Percentiles rank a stretch among this genome's conserved stretches.
Evolutionary conservation across 208 protist species (phyloP).

Genomic region (Trypanosoma platydactyli): DNA sequence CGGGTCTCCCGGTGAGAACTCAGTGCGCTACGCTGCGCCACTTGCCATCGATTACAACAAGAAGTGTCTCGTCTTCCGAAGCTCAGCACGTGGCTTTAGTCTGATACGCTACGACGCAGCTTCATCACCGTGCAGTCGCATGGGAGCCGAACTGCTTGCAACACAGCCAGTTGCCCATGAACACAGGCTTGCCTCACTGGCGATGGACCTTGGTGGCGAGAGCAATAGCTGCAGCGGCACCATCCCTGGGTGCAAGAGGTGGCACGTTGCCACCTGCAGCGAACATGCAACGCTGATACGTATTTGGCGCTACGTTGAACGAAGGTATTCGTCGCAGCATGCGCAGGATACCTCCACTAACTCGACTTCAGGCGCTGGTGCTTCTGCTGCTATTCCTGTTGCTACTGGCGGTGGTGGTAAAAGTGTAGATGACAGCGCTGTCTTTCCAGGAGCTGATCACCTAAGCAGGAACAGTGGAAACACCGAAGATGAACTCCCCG

Average conservation of each 20-base stretch:
- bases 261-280: slow-evolving; percentile 29
- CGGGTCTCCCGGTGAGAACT: background rate
- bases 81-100: slow-evolving; percentile 38
- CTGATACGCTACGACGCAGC: slow-evolving; percentile 46
- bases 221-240: background rate
- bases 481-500: background rate
- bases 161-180: slow-evolving; percentile 37
- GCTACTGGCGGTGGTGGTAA: background rate
- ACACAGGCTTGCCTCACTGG: slow-evolving; percentile 43
- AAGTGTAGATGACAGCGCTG: background rate
- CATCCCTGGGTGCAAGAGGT: background rate
- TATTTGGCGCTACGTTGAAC: slow-evolving; percentile 30
- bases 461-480: background rate
- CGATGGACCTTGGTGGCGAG: slow-evolving; percentile 39
- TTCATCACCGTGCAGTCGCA: background rate
- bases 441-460: background rate
- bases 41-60: slow-evolving; percentile 46
- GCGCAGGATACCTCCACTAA: background rate
- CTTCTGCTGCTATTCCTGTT: background rate
- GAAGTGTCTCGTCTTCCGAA: slow-evolving; percentile 38
- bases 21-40: slow-evolving; percentile 9
- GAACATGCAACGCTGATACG: slow-evolving; percentile 32
- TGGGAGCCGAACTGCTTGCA: slow-evolving; percentile 30
- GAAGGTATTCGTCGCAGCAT: too few relatives aligned
- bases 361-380: too few relatives aligned